Evolutionary conservation across 805 yeast genomes (phyloP), one percentile per base, ranked within the genome.

Genomic region (Wickerhamomyces mucosus): DNA sequence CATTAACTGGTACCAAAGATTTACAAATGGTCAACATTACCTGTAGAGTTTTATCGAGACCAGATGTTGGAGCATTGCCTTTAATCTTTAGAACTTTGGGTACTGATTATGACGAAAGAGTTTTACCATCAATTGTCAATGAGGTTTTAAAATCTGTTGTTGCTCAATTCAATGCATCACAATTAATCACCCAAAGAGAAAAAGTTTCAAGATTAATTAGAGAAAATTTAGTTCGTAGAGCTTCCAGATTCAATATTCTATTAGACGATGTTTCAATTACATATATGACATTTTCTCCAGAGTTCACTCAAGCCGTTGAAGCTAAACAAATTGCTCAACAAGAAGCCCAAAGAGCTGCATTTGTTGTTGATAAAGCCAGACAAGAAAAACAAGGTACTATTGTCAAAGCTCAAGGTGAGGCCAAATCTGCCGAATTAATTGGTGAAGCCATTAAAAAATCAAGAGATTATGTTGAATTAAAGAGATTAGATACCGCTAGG

Each of bases 241-340:
- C 97, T 10, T 67, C 78, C 41, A 81, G 78, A 53, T 92, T 92
- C 69, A 83, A 84, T 61, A 76, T 92, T 41, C 54, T 72, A 40
- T 69, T 92, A 48, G 98, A 92, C 57, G 98, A 92, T 60, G 98
- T 92, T 28, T 92, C 98, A 6, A 73, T 92, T 51, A 92, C 98
- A 3, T 85, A 65, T 48, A 92, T 92, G 97, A 84, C 96, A 2
- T 92, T 92, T 58, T 82, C 95, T 3, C 98, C 98, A 18, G 98
- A 92, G 59, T 92, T 92, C 58, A 88, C 97, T 26, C 77, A 81
- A 27, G 97, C 97, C 5, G 98, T 92, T 34, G 98, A 92, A 64
- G 95, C 96, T 36, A 92, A 92, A 62, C 98, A 92, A 66, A 92
- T 92, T 60, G 97, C 98, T 18, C 98, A 92, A 60, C 98, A 92